Percentiles rank a stretch among this genome's conserved stretches.
Evolutionary conservation across 352 stramenopile genomes (phyloP).

Genomic region (Phytopythium helicoides): DNA sequence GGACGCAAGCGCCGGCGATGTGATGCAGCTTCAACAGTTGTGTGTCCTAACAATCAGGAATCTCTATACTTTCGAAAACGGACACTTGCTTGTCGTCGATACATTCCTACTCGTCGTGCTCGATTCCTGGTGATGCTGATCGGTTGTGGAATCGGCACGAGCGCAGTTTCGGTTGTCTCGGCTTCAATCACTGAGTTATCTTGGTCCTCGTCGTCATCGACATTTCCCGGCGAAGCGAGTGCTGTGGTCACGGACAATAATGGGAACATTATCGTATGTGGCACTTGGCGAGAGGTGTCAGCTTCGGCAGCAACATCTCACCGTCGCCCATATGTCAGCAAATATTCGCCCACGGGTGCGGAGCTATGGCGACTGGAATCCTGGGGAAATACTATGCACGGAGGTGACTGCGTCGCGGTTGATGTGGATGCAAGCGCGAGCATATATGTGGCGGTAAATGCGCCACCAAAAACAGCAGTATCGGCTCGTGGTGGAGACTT

Average conservation of each 20-base stretch:
- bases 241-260: neutral
- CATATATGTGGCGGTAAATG: neutral
- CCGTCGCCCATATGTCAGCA: neutral
- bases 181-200: slow-evolving; percentile 3
- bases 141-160: neutral
- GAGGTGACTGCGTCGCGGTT: neutral
- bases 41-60: too few relatives aligned
- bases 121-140: too few relatives aligned
- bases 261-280: neutral
- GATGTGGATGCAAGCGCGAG: neutral
- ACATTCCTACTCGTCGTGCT: too few relatives aligned
- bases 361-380: neutral
- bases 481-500: neutral
- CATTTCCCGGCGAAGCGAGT: neutral
- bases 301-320: neutral
- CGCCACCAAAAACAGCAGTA: neutral
- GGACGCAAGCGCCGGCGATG: too few relatives aligned
- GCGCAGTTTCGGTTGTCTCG: neutral
- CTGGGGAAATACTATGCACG: neutral
- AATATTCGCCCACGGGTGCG: neutral
- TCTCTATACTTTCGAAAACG: too few relatives aligned
- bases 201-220: neutral
- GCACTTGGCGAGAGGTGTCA: neutral
- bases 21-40: too few relatives aligned
- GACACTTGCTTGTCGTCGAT: too few relatives aligned